phyloP scores from a whole-genome alignment of 257 asterid genomes.

The Solanum piurae region DNA sequence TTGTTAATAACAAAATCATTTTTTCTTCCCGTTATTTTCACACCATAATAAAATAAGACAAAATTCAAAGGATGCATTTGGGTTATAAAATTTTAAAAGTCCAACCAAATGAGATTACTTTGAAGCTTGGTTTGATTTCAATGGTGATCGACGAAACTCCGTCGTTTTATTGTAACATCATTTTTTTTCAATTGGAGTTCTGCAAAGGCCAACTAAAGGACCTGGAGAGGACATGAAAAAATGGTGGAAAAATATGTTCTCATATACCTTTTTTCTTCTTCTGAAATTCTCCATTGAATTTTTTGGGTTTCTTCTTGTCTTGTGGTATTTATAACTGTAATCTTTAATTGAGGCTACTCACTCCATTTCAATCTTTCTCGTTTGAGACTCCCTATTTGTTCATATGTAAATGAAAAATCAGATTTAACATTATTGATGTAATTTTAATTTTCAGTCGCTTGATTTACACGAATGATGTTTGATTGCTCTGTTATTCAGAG shows the following conservation, averaged over 20 bases:
- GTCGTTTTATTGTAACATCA: neutral
- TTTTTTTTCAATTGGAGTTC: neutral
- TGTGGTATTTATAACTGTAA: neutral
- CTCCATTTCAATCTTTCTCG: neutral
- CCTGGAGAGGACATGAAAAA: neutral
- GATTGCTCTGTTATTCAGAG: too few species aligned
- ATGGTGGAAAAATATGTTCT: neutral
- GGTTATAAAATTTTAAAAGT: neutral
- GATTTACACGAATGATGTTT: too few species aligned
- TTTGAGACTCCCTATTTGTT: neutral
- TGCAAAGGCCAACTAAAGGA: neutral
- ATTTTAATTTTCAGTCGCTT: too few species aligned
- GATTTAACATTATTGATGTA: neutral
- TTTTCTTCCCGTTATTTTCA: too few species aligned
- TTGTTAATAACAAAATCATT: too few species aligned
- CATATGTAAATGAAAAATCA: neutral
- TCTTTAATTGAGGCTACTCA: neutral
- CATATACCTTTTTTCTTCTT: too few species aligned
- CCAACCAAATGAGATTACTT: neutral
- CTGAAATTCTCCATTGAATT: neutral
- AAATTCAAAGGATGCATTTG: neutral
- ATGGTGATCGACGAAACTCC: neutral
- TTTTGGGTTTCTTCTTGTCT: neutral
- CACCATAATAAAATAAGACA: neutral
- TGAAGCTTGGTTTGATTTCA: neutral